Conservation (phyloP, 2,329 filamentous ascomycete species). For the Epicoccum sorghinum region DNA sequence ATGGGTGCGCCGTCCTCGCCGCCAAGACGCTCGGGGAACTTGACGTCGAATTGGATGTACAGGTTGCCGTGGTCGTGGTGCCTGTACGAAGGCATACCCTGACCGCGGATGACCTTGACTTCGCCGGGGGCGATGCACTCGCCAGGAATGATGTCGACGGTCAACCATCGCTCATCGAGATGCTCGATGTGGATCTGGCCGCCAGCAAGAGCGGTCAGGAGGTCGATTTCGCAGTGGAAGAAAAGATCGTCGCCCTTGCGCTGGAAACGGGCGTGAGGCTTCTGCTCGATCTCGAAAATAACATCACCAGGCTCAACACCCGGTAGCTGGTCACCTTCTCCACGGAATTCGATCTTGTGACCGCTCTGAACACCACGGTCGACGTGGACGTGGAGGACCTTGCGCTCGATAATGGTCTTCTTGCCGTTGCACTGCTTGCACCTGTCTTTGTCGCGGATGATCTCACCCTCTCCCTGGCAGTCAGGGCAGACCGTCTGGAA, state of each 20-base stretch:
- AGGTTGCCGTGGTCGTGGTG: constrained; percentile 96
- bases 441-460: constrained; percentile 93
- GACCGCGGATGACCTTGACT: constrained; percentile 91
- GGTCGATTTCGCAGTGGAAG: constrained; percentile 93
- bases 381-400: constrained; percentile 97
- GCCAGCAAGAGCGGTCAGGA: constrained; percentile 91
- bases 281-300: constrained; percentile 98
- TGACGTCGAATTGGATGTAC: constrained; percentile 96
- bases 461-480: constrained; percentile 96
- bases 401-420: constrained; percentile 97
- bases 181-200: constrained; percentile 93
- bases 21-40: constrained; percentile 73
- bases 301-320: constrained; percentile 94
- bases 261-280: constrained; percentile 94
- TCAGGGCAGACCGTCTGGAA: constrained; percentile 99
- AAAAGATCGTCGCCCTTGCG: constrained; percentile 96
- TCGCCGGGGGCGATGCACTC: constrained; percentile 91
- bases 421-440: constrained; percentile 97
- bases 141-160: constrained; percentile 88
- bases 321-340: constrained; percentile 94
- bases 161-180: constrained; percentile 95
- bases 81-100: constrained; percentile 95
- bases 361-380: constrained; percentile 92
- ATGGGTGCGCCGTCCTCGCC: constrained; percentile 54
- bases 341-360: constrained; percentile 95